These are phyloP conservation scores for Solioccasus polychromus DNA, from an alignment of 768 basidiomycete species.

Conservation along the genomic window DNA sequence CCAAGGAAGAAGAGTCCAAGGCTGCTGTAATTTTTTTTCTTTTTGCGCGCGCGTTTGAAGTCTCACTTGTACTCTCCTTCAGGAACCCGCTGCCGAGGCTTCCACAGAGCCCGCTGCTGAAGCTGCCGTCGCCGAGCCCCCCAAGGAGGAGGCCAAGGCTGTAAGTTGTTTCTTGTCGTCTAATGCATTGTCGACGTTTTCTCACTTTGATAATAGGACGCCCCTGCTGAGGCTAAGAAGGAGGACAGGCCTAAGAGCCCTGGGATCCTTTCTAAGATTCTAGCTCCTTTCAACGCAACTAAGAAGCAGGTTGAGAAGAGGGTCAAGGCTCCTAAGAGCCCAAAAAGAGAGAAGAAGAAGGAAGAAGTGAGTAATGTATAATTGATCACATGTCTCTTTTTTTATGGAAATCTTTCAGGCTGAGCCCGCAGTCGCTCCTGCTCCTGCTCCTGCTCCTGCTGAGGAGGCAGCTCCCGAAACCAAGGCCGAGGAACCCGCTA, in stretches of 20 bases:
- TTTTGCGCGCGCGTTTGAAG: neutral
- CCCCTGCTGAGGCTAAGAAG: slow-evolving; percentile 61
- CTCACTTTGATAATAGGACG: slow-evolving; percentile 23
- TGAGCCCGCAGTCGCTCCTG: slow-evolving; percentile 31
- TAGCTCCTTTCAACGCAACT: slow-evolving; percentile 69
- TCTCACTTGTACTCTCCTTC: neutral
- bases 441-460: slow-evolving; percentile 32
- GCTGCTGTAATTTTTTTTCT: slow-evolving; percentile 32
- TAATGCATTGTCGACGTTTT: slow-evolving; percentile 32
- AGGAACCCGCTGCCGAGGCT: slow-evolving; percentile 38
- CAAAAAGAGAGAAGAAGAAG: slow-evolving; percentile 83
- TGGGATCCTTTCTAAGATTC: slow-evolving; percentile 69
- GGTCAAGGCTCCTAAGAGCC: slow-evolving; percentile 65
- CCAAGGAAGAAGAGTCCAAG: slow-evolving; percentile 41
- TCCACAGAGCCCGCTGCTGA: slow-evolving; percentile 29
- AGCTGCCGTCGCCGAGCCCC: slow-evolving; percentile 32
- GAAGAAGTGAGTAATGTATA: slow-evolving; percentile 48
- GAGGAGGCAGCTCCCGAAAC: slow-evolving; percentile 35
- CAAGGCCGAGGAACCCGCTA: slow-evolving; percentile 29
- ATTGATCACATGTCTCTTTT: neutral
- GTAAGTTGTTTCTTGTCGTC: slow-evolving; percentile 26
- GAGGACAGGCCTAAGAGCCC: slow-evolving; percentile 83
- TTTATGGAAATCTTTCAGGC: slow-evolving; percentile 15
- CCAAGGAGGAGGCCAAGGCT: slow-evolving; percentile 44
- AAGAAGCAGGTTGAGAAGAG: slow-evolving; percentile 55